A percentile compares a stretch with the other conserved stretches of the same genome.
These are phyloP conservation scores for Trypanosomatidae sp. DNA, from an alignment of 208 protist genomes.

Conservation along the genomic window DNA sequence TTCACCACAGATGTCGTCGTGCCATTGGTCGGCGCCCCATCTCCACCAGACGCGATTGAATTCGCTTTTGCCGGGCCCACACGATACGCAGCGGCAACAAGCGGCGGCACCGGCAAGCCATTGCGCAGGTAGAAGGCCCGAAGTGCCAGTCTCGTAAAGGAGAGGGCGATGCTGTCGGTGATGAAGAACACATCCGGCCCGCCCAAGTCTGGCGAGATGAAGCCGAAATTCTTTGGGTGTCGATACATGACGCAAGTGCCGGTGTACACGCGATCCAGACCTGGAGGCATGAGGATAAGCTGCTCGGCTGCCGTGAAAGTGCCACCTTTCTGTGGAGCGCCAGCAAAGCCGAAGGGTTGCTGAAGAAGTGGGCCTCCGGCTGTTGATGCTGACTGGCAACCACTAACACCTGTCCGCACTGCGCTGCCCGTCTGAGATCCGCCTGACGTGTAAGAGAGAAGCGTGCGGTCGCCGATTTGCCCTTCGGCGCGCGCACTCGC, in stretches of 20 bases:
- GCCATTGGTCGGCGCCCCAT: not conserved
- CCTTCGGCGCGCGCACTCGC: not conserved
- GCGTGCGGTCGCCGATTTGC: not conserved
- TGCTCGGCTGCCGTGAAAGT: conserved; percentile 63
- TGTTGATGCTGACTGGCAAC: not conserved
- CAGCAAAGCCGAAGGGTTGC: not conserved
- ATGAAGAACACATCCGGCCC: conserved; percentile 87
- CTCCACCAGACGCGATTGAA: not conserved
- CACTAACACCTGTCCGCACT: not conserved
- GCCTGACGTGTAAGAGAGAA: not conserved
- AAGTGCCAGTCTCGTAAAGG: conserved; percentile 69
- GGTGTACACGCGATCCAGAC: conserved; percentile 44
- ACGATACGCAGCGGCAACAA: conserved; percentile 17
- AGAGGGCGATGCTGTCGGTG: conserved; percentile 45
- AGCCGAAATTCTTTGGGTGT: conserved; percentile 68
- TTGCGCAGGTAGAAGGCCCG: conserved; percentile 37
- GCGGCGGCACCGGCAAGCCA: conserved; percentile 23
- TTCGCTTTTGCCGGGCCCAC: not conserved
- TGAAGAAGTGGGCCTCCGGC: not conserved
- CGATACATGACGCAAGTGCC: conserved; percentile 71
- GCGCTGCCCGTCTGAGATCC: not conserved
- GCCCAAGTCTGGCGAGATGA: conserved; percentile 68
- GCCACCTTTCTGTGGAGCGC: conserved; percentile 4
- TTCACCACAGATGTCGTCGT: not conserved
- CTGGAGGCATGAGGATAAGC: conserved; percentile 62